These are phyloP conservation scores for Russula sp. DNA, from an alignment of 768 basidiomycete genomes.

Conservation along the genomic window DNA sequence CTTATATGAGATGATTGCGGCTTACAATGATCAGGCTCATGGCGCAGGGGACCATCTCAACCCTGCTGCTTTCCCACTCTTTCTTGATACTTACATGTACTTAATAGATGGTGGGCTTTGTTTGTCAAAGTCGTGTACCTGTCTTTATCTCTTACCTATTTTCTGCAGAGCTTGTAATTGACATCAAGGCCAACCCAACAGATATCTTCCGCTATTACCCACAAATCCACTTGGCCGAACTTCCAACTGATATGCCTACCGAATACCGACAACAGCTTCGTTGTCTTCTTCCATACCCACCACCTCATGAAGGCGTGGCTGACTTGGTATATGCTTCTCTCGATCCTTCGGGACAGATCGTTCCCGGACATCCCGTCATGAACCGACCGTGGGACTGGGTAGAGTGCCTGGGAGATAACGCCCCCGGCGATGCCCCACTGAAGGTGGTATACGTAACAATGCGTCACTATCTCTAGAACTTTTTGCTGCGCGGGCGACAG, in stretches of 20 bases:
- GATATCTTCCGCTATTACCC: constrained; percentile 71
- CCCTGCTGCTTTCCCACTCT: constrained; percentile 56
- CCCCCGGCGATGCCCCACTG: constrained; percentile 42
- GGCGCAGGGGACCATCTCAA: constrained; percentile 54
- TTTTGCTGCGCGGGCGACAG: constrained; percentile 63
- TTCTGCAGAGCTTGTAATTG: constrained; percentile 56
- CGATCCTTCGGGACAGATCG: constrained; percentile 50
- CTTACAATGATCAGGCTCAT: constrained; percentile 46
- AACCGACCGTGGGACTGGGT: constrained; percentile 89
- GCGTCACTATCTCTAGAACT: constrained; percentile 69
- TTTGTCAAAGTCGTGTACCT: neutral
- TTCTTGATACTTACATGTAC: constrained; percentile 73
- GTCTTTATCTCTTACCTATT: neutral
- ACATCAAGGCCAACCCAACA: constrained; percentile 50
- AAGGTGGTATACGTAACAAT: constrained; percentile 53
- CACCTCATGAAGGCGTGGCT: constrained; percentile 48
- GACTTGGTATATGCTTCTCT: constrained; percentile 59
- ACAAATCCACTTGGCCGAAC: constrained; percentile 44
- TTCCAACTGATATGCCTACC: constrained; percentile 55
- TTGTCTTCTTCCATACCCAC: constrained; percentile 54
- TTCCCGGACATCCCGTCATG: constrained; percentile 52
- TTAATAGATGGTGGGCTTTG: constrained; percentile 63
- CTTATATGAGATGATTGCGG: neutral
- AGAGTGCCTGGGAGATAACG: constrained; percentile 66
- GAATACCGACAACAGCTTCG: constrained; percentile 58